Conservation (phyloP, 2,329 filamentous ascomycete species). For the Diaporthe velutina region DNA sequence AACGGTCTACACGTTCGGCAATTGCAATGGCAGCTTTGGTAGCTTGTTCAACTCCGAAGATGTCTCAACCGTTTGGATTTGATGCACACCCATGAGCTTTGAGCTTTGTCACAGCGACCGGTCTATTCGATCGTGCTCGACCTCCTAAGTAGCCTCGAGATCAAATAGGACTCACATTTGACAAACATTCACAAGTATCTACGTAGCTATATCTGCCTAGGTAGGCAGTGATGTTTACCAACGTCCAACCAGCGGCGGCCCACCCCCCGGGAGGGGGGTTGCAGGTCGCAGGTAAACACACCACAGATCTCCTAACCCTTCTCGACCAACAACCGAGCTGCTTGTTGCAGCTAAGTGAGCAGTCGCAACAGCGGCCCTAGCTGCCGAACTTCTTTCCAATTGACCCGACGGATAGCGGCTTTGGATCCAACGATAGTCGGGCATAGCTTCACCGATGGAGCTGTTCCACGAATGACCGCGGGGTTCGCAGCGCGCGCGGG, state of each 20-base stretch:
- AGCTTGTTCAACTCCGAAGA: too few relatives aligned
- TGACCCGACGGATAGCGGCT: constrained; percentile 28
- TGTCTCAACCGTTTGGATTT: too few relatives aligned
- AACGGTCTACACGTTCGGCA: too few relatives aligned
- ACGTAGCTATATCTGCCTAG: neutral
- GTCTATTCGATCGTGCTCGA: too few relatives aligned
- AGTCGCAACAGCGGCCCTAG: constrained; percentile 34
- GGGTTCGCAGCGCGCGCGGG: neutral
- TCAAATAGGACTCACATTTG: neutral
- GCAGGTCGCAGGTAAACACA: neutral
- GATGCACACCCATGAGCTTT: too few relatives aligned
- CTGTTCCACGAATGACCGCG: constrained; percentile 37
- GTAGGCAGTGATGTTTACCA: neutral
- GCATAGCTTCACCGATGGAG: constrained; percentile 29
- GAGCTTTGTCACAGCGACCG: too few relatives aligned
- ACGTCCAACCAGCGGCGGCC: too few relatives aligned
- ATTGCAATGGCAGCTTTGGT: too few relatives aligned
- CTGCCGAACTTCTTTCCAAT: neutral
- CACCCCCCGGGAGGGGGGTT: too few relatives aligned
- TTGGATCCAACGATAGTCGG: constrained; percentile 22
- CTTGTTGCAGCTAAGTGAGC: neutral
- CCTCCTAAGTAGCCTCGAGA: neutral
- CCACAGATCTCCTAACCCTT: neutral
- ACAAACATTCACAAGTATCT: neutral
- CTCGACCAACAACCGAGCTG: neutral